Evolutionary conservation across 495 filamentous ascomycete species (phyloP).

Genomic region (Neurospora hispaniola): DNA sequence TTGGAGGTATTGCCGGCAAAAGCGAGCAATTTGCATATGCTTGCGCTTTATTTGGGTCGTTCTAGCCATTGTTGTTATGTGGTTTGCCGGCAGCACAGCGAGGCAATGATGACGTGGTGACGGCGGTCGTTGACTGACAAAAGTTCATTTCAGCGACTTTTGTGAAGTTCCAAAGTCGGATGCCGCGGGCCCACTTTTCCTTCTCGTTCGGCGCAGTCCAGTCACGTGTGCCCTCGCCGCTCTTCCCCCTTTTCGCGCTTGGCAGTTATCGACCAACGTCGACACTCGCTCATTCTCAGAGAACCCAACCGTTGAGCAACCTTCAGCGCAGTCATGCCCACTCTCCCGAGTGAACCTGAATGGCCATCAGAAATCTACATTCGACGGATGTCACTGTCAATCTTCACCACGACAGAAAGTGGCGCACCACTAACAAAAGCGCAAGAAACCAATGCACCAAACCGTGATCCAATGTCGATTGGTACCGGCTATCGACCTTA

Average conservation of each 20-base stretch:
- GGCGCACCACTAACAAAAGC: not conserved
- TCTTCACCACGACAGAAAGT: not conserved
- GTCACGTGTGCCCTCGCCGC: not conserved
- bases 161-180: not conserved
- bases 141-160: not conserved
- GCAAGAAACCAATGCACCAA: not conserved
- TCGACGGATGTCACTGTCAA: not conserved
- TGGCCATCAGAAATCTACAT: fast-evolving
- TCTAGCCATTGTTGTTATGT: not conserved
- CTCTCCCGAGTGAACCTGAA: not conserved
- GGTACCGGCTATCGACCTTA: not conserved
- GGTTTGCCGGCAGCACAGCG: not conserved
- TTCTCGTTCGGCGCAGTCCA: not conserved
- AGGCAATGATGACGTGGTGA: not conserved
- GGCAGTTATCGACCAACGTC: not conserved
- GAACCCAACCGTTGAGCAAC: too few species aligned
- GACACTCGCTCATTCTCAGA: not conserved
- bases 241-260: not conserved
- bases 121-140: not conserved
- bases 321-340: not conserved
- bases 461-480: not conserved
- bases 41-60: not conserved
- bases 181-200: not conserved
- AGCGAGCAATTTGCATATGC: slow-evolving; percentile 17
- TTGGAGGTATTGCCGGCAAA: slow-evolving; percentile 35